Base-by-base conservation (phyloP, 768 basidiomycete genomes). In the Boletus sp. region DNA sequence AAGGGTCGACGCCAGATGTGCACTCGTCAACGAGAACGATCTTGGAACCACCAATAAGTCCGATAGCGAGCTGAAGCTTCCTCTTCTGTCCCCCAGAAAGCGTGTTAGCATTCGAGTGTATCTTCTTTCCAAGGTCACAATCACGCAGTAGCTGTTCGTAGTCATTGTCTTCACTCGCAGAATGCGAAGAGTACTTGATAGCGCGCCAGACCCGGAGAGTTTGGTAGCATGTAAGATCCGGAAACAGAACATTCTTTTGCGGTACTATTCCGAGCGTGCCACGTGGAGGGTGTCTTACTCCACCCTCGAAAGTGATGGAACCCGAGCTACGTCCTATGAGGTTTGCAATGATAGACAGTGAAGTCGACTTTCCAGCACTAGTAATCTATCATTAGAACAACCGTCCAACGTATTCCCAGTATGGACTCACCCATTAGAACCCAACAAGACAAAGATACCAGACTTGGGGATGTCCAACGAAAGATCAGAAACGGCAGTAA, bases 241-340 rank as follows among this genome's bases (percentile, higher is more conserved):
- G 81, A 64, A 90, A 88, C 3, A 92, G 75, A 5, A 92, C 88
- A 60, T 92, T 90, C 73, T 88, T 90, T 72, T 91, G 89, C 1
- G 88, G 87, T 0, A 89, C 88, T 53, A 92, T 84, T 2, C 90
- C 89, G 17, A 92, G 66, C 0, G 80, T 80, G 7, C 88, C 87
- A 0, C 82, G 82, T 5, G 84, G 74, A 7, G 85, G 84, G 29
- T 73, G 74, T 38, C 76, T 63, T 17, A 72, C 66, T 0, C 83
- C 82, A 34, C 82, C 82, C 60, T 80, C 81, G 53, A 77, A 79
- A 1, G 75, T 71, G 17, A 91, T 74, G 3, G 75, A 73, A 32
- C 90, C 90, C 25, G 76, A 71, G 5, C 81, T 84, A 19, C 77
- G 79, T 7, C 80, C 81, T 9, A 83, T 69, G 11, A 92, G 74